phyloP scores from a whole-genome alignment of 1,284 basidiomycete species.

The Trichosporon coremiiforme region DNA sequence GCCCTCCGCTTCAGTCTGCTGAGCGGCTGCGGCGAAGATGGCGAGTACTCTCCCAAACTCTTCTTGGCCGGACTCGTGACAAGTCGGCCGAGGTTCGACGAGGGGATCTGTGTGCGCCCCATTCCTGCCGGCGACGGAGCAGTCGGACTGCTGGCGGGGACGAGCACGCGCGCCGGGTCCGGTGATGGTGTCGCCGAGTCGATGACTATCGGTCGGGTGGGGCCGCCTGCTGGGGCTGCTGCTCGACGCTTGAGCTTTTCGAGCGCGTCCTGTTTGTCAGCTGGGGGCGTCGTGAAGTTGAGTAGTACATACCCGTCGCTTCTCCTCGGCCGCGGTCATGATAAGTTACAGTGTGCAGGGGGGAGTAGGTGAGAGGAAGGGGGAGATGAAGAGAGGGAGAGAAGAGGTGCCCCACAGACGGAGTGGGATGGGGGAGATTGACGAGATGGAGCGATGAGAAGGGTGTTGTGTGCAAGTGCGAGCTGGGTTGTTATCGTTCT shows the following conservation, averaged over 20 bases:
- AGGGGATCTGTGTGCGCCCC: conserved; percentile 20
- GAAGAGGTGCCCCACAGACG: background rate
- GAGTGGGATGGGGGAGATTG: no score
- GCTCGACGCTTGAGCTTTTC: conserved; percentile 11
- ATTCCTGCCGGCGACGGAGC: background rate
- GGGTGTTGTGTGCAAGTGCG: background rate
- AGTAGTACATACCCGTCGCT: background rate
- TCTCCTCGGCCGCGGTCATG: conserved; percentile 3
- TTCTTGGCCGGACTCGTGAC: background rate
- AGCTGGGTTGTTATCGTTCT: background rate
- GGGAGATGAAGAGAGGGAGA: background rate
- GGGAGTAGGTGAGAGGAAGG: background rate
- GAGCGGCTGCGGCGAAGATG: conserved; percentile 33
- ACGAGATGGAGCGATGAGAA: background rate
- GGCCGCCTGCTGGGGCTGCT: background rate
- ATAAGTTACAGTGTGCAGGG: background rate
- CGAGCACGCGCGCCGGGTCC: conserved; percentile 21
- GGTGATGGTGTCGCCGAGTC: conserved; percentile 9
- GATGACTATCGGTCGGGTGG: background rate
- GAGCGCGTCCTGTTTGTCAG: conserved; percentile 17
- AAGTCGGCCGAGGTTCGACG: conserved; percentile 22
- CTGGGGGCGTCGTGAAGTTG: background rate
- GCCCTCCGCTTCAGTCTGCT: conserved; percentile 36
- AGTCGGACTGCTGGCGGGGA: conserved; percentile 24
- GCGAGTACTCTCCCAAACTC: conserved; percentile 24